Base-by-base conservation (phyloP, 257 asterid genomes). In the Galeopsis tetrahit region DNA sequence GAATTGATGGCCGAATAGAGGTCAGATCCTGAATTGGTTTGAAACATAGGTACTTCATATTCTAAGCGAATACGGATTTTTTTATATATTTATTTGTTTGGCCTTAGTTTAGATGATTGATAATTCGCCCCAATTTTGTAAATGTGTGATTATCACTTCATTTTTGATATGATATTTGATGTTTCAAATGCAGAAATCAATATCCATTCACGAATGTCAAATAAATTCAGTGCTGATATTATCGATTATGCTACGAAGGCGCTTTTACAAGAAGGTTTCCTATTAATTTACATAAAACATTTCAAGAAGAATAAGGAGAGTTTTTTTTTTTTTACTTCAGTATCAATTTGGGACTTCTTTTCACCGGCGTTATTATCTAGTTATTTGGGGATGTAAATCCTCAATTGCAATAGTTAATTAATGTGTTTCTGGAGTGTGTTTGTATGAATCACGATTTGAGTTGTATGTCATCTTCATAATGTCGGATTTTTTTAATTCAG, bases 1-100 rank as follows among this genome's bases (percentile, higher is more conserved):
- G 53, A 68, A 65, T 73, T 46, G 42, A 68, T 59, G 69, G 10
- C 42, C 63, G 40, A 65, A 53, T 73, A 53, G 35, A 69, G 11
- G 33, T 64, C 60, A 46, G 59, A 73, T 49, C 61, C 33, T 59
- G 66, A 64, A 76, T 69, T 46, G 61, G 63, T 34, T 8, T 40
- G 48, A 38, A 33, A 46, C 73, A 10, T 49, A 6, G 69, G 61
- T 77, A 60, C 32, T 70, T 63, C 53, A 10, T 35, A 2, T 11
- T 44, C 8, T 11, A 32, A 51, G 62, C 60, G 9, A 10, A 17
- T 10, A 46, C 28, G 38, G 8, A 42, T 10, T 46, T 7, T 46
- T 38, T 9, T 44, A 11, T 44, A 10, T 44, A 10, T 44, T 44
- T 44, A 44, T 5, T 68, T 31, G 28, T 55, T 32, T 38, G 2